Conservation (phyloP, 2,329 filamentous ascomycete species). For the Scytalidium sp. region DNA sequence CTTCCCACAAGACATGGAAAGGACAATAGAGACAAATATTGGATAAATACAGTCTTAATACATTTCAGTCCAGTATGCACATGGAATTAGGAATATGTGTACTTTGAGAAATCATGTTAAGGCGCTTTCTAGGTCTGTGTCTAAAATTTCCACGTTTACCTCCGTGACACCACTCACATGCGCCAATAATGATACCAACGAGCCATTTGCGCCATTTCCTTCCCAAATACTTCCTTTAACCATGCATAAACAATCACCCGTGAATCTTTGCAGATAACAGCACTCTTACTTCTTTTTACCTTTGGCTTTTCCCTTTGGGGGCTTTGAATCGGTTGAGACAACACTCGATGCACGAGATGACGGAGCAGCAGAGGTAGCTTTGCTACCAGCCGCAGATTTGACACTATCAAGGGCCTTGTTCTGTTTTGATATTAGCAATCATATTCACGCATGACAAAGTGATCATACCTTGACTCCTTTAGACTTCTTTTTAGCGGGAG, state of each 20-base stretch:
- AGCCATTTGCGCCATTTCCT: conserved; percentile 13
- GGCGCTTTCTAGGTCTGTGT: background rate
- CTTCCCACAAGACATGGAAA: no score
- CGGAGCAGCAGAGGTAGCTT: conserved; percentile 70
- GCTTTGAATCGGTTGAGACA: conserved; percentile 64
- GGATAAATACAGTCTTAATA: no score
- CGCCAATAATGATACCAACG: conserved; percentile 17
- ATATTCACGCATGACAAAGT: conserved; percentile 7
- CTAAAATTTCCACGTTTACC: background rate
- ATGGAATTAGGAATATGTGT: background rate
- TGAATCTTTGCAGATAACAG: conserved; percentile 43
- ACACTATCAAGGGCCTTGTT: conserved; percentile 92
- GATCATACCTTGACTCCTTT: conserved; percentile 70
- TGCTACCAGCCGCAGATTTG: conserved; percentile 68
- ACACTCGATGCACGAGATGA: conserved; percentile 84
- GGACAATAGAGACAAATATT: no score
- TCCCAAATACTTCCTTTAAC: conserved; percentile 15
- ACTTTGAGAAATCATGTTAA: background rate
- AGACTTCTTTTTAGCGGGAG: conserved; percentile 90
- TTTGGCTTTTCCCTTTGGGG: conserved; percentile 34
- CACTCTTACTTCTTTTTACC: conserved; percentile 46
- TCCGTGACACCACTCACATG: background rate
- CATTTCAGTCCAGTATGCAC: no score
- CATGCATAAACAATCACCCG: conserved; percentile 12
- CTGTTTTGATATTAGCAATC: conserved; percentile 42